Evolutionary conservation across 2,329 filamentous ascomycete genomes (phyloP).

Genomic region (Sarocladium brachiariae): DNA sequence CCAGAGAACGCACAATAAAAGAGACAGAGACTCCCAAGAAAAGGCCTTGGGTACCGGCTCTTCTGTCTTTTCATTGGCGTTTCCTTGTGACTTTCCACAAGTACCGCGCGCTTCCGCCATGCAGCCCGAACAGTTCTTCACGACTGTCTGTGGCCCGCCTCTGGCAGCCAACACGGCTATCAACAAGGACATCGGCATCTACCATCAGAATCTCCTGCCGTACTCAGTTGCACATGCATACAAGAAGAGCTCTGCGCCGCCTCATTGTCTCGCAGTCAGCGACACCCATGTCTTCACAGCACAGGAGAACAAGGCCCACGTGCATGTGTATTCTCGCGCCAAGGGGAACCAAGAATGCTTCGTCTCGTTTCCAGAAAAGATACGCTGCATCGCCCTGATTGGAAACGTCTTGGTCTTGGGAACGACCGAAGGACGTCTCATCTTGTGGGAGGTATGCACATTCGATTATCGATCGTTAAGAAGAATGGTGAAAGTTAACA

Average conservation of each 20-base stretch:
- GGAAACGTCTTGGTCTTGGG: conserved; percentile 71
- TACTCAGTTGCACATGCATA: conserved; percentile 69
- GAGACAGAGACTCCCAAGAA: too few species aligned
- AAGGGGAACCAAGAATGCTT: conserved; percentile 83
- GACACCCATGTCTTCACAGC: conserved; percentile 83
- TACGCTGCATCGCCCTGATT: conserved; percentile 69
- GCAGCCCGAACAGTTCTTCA: conserved; percentile 55
- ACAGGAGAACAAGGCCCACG: conserved; percentile 82
- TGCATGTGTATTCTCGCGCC: conserved; percentile 83
- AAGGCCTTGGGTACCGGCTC: too few species aligned
- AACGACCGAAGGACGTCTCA: conserved; percentile 76
- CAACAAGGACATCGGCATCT: conserved; percentile 78
- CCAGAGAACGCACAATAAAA: too few species aligned
- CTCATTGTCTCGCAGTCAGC: conserved; percentile 73
- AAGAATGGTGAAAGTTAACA: too few species aligned
- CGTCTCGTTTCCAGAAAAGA: conserved; percentile 80
- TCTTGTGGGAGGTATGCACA: conserved; percentile 78
- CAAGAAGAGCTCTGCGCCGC: conserved; percentile 84
- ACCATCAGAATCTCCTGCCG: conserved; percentile 75
- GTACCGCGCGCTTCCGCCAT: conserved; percentile 27
- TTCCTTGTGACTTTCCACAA: neutral
- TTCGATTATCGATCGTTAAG: neutral
- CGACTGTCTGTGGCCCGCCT: conserved; percentile 50
- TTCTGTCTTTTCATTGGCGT: neutral
- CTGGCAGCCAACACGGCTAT: conserved; percentile 56